Percentiles rank a stretch among this genome's conserved stretches.
These are phyloP conservation scores for Cryptococcus sp. DNA, from an alignment of 1,284 basidiomycete species.

Conservation along the genomic window DNA sequence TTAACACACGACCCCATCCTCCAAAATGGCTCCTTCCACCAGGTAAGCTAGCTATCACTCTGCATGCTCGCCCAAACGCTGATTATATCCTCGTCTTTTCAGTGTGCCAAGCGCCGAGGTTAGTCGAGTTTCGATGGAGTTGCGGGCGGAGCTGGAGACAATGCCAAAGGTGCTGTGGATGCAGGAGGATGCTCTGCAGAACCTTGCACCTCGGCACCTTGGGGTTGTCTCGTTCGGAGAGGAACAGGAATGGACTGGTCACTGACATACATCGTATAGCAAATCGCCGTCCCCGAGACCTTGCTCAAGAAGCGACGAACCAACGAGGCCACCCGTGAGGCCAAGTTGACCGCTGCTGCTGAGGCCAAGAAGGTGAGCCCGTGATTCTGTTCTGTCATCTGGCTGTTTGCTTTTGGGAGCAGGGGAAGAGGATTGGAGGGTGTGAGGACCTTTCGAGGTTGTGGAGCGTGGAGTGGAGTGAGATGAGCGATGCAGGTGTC, in stretches of 20 bases:
- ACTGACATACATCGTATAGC: conserved; percentile 23
- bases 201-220: background rate
- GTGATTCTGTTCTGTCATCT: conserved; percentile 3
- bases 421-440: conserved; percentile 3
- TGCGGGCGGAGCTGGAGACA: background rate
- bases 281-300: conserved; percentile 92
- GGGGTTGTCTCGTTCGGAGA: background rate
- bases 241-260: conserved; percentile 9
- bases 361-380: conserved; percentile 90
- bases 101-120: conserved; percentile 49
- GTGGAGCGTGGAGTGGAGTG: background rate
- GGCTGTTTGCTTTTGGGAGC: conserved; percentile 1
- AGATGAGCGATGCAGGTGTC: background rate
- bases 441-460: background rate
- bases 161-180: background rate
- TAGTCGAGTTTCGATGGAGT: conserved; percentile 19
- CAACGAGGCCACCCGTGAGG: conserved; percentile 96
- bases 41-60: conserved; percentile 24
- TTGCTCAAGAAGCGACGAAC: conserved; percentile 99
- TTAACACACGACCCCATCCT: conserved; percentile 2
- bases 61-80: background rate
- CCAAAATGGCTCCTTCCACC: conserved; percentile 50
- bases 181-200: background rate
- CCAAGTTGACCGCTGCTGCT: conserved; percentile 80
- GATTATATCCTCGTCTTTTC: background rate